A percentile compares a stretch with the other conserved stretches of the same genome.
These are phyloP conservation scores for Neonectria hederae DNA, from an alignment of 2,329 filamentous ascomycete genomes.

Conservation along the genomic window DNA sequence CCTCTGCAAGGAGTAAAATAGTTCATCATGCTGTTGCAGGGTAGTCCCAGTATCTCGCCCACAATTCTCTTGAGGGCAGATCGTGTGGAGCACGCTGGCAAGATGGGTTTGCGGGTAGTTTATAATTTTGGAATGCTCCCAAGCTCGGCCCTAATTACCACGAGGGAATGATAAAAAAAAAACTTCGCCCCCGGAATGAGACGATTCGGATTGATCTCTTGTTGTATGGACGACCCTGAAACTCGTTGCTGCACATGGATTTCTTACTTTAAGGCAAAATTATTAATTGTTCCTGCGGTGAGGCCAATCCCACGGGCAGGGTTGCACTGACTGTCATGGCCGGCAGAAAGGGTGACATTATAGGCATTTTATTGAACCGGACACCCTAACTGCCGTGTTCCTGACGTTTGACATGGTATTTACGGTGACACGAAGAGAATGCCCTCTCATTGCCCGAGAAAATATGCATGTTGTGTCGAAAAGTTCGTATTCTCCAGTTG, in stretches of 20 bases:
- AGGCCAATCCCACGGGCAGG: background rate
- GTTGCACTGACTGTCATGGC: constrained; percentile 9
- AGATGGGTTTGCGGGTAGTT: background rate
- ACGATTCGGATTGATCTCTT: background rate
- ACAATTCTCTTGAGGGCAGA: background rate
- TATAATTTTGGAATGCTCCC: background rate
- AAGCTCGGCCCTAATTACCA: background rate
- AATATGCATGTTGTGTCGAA: background rate
- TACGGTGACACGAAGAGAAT: background rate
- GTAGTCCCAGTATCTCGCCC: background rate
- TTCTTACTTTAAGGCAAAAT: background rate
- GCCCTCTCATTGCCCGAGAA: background rate
- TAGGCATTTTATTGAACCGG: background rate
- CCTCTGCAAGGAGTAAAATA: background rate
- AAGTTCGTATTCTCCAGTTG: constrained; percentile 7
- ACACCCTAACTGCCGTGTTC: constrained; percentile 11
- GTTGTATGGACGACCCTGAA: background rate
- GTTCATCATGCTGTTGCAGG: background rate
- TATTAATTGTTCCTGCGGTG: background rate
- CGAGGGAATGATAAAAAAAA: background rate
- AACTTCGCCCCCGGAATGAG: background rate
- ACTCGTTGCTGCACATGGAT: background rate
- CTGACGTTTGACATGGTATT: background rate
- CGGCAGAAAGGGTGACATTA: background rate
- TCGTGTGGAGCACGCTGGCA: background rate